Conservation (phyloP, 2,329 filamentous ascomycete species). For the Monascus ruber region DNA sequence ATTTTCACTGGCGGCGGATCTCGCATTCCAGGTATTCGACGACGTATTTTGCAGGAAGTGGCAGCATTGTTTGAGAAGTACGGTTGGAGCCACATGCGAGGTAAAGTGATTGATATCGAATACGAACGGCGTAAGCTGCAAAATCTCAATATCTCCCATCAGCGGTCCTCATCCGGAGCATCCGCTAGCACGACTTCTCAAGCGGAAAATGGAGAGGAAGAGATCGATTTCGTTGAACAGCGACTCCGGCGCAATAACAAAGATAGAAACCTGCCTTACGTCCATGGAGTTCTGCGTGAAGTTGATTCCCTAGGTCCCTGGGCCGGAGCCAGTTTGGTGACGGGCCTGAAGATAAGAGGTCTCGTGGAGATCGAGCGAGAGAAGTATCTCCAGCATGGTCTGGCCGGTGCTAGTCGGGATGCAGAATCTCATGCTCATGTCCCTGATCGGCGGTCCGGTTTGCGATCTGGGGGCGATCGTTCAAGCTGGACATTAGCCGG, state of each 20-base stretch:
- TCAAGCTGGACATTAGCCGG: conserved; percentile 40
- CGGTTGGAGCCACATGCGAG: conserved; percentile 68
- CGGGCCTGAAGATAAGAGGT: conserved; percentile 48
- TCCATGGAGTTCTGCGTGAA: conserved; percentile 36
- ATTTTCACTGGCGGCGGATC: conserved; percentile 76
- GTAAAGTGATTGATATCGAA: conserved; percentile 52
- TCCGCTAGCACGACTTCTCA: conserved; percentile 5
- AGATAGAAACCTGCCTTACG: conserved; percentile 15
- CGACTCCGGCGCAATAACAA: conserved; percentile 29
- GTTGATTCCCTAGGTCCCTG: conserved; percentile 52
- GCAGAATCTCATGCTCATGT: conserved; percentile 21
- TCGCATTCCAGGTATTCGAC: conserved; percentile 65
- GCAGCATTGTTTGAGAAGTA: conserved; percentile 51
- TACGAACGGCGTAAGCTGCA: conserved; percentile 35
- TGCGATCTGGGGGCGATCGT: conserved; percentile 30
- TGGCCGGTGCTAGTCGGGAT: conserved; percentile 36
- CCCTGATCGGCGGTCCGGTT: conserved; percentile 28
- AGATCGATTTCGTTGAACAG: conserved; percentile 38
- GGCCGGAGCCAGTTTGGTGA: conserved; percentile 52
- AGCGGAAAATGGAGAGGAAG: conserved; percentile 13
- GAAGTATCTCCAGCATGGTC: conserved; percentile 43
- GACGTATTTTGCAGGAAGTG: conserved; percentile 66
- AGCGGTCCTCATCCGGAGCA: neutral
- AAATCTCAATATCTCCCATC: conserved; percentile 16
- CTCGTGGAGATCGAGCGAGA: conserved; percentile 55